Evolutionary conservation across 1,284 basidiomycete species (phyloP).

Genomic region (Mycena citricolor): DNA sequence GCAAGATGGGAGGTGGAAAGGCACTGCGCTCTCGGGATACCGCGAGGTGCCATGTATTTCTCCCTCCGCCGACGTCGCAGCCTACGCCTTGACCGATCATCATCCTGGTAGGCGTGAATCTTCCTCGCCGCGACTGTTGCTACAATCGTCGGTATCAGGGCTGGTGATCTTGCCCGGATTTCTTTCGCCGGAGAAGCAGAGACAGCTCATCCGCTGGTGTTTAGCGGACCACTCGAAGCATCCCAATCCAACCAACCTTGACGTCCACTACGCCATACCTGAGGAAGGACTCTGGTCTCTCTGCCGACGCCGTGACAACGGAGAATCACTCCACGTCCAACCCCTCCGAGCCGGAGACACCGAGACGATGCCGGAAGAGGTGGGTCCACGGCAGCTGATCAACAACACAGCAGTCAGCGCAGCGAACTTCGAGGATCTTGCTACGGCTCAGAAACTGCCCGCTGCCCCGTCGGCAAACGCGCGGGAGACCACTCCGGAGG

Average conservation of each 20-base stretch:
- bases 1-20: slow-evolving; percentile 47
- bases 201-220: slow-evolving; percentile 65
- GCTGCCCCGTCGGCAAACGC: slow-evolving; percentile 57
- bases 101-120: too few relatives aligned
- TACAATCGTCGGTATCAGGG: too few relatives aligned
- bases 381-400: slow-evolving; percentile 65
- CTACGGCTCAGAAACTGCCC: slow-evolving; percentile 53
- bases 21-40: too few relatives aligned
- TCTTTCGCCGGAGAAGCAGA: slow-evolving; percentile 60
- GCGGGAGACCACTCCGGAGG: slow-evolving; percentile 42
- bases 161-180: slow-evolving; percentile 79
- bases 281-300: slow-evolving; percentile 65
- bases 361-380: slow-evolving; percentile 27
- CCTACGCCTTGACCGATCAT: too few relatives aligned
- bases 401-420: slow-evolving; percentile 62
- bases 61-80: too few relatives aligned
- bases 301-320: slow-evolving; percentile 13
- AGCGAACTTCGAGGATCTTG: slow-evolving; percentile 47
- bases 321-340: slow-evolving; percentile 37
- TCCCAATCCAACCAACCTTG: slow-evolving; percentile 86
- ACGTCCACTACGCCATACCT: slow-evolving; percentile 80
- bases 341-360: slow-evolving; percentile 38
- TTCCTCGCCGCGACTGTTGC: too few relatives aligned
- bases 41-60: too few relatives aligned
- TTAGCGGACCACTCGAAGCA: slow-evolving; percentile 70